Conservation (phyloP, 192 early-diverging fungal genomes). For the Entomortierella chlamydospora region DNA sequence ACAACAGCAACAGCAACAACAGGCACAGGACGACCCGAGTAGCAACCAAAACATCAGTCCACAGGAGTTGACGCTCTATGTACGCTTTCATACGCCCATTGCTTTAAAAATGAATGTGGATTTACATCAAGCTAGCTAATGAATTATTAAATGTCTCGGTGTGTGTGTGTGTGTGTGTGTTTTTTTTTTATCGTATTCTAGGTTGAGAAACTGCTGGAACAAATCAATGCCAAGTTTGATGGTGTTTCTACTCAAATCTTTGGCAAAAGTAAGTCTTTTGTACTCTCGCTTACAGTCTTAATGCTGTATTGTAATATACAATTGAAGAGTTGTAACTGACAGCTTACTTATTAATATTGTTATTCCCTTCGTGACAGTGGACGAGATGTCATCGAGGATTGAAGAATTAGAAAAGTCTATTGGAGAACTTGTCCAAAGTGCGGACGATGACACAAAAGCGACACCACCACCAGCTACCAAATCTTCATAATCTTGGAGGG, state of each 20-base stretch:
- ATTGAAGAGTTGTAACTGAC: too few relatives aligned
- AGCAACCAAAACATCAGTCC: constrained; percentile 36
- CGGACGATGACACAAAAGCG: constrained; percentile 32
- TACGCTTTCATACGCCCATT: background rate
- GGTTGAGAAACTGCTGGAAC: constrained; percentile 46
- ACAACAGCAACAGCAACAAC: constrained; percentile 23
- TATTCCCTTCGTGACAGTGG: constrained; percentile 17
- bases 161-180: background rate
- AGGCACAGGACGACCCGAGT: constrained; percentile 13
- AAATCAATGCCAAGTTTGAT: constrained; percentile 51
- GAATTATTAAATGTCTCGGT: too few relatives aligned
- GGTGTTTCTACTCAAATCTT: constrained; percentile 47
- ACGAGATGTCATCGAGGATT: constrained; percentile 48
- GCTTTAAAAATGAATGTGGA: too few relatives aligned
- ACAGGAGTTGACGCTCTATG: constrained; percentile 45
- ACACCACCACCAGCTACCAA: constrained; percentile 7
- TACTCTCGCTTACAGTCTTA: too few relatives aligned
- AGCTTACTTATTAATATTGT: background rate
- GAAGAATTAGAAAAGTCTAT: constrained; percentile 54
- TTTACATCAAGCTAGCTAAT: background rate
- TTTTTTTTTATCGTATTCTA: background rate
- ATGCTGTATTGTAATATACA: too few relatives aligned
- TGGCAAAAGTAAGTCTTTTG: constrained; percentile 22
- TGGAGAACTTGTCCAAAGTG: constrained; percentile 46
- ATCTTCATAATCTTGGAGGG: background rate